Base-by-base conservation (phyloP, 495 filamentous ascomycete genomes). In the Penicillium malachiteum region DNA sequence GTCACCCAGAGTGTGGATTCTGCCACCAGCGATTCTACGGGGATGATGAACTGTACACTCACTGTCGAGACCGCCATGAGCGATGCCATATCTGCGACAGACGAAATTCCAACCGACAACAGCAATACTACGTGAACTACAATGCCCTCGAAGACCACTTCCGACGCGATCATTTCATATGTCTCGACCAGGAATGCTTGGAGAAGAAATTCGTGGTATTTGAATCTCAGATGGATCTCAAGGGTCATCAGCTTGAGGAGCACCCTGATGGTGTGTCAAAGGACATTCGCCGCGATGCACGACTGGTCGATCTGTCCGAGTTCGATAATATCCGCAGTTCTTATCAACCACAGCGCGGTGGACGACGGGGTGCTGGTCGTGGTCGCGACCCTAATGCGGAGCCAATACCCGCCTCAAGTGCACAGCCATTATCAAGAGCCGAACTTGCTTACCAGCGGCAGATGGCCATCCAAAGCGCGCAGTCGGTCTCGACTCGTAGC, bases 151-250 rank as follows among this genome's bases (percentile, higher is more conserved):
- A 93, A 60, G 70, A 81, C 10, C 94, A 99, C 70, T 97, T 96
- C 67, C 81, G 82, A 54, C 86, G 85, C 48, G 91, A 92, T 32
- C 94, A 99, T 69, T 96, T 89, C 63, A 72, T 90, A 1, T 99
- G 94, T 60, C 64, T 79, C 1, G 93, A 99, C 54, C 75, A 77
- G 55, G 92, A 96, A 53, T 99, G 94, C 56, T 62, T 91, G 66
- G 94, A 97, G 55, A 96, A 96, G 81, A 97, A 97, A 70, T 96
- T 97, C 62, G 85, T 96, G n/a, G 95, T 97, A 1, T 99, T 99
- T 57, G 90, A 88, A 45, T 90, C 91, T 0, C 88, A 96, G 62
- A 86, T 99, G 76, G 94, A 97, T 68, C 70, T 99, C 31, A 96
- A 96, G 65, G 91, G 83, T 11, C 91, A 96, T 69, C 88, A 92